Evolutionary conservation across 345 rosid species (phyloP).

Genomic region (Carallia pectinifolia): DNA sequence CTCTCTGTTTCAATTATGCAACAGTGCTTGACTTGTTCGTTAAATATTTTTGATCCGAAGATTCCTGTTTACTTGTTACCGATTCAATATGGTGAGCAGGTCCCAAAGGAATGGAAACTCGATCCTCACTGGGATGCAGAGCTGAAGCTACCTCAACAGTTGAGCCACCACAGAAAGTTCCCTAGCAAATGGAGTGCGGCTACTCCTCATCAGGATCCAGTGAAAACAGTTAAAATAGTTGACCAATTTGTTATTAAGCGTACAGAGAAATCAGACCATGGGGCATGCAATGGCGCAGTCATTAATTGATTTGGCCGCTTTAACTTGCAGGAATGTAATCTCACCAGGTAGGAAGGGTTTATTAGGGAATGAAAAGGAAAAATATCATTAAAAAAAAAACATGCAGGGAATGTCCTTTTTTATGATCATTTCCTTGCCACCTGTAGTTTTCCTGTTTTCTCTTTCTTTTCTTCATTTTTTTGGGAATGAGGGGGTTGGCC

Average conservation of each 20-base stretch:
- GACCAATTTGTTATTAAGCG: slow-evolving; percentile 60
- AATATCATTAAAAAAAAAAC: slow-evolving; percentile 1
- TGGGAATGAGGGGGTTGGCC: too few species aligned
- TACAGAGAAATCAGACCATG: slow-evolving; percentile 35
- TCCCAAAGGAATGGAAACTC: slow-evolving; percentile 90
- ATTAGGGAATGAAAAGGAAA: background rate
- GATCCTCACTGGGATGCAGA: slow-evolving; percentile 80
- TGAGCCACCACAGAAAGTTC: slow-evolving; percentile 54
- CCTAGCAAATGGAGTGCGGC: slow-evolving; percentile 92
- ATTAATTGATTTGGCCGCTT: slow-evolving; percentile 30
- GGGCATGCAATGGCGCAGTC: slow-evolving; percentile 34
- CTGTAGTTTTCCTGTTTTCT: background rate
- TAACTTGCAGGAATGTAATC: slow-evolving; percentile 15
- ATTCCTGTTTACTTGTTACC: background rate
- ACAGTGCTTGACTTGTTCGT: background rate
- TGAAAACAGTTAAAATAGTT: slow-evolving; percentile 65
- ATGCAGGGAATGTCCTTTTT: background rate
- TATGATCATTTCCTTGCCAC: background rate
- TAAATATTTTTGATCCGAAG: background rate
- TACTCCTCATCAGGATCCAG: slow-evolving; percentile 57
- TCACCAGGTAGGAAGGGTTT: slow-evolving; percentile 16
- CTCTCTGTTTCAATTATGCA: background rate
- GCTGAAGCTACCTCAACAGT: slow-evolving; percentile 45
- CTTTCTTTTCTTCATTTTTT: too few species aligned
- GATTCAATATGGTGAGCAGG: slow-evolving; percentile 37